phyloP scores from a whole-genome alignment of 768 basidiomycete genomes.

The Mrakia frigida region DNA sequence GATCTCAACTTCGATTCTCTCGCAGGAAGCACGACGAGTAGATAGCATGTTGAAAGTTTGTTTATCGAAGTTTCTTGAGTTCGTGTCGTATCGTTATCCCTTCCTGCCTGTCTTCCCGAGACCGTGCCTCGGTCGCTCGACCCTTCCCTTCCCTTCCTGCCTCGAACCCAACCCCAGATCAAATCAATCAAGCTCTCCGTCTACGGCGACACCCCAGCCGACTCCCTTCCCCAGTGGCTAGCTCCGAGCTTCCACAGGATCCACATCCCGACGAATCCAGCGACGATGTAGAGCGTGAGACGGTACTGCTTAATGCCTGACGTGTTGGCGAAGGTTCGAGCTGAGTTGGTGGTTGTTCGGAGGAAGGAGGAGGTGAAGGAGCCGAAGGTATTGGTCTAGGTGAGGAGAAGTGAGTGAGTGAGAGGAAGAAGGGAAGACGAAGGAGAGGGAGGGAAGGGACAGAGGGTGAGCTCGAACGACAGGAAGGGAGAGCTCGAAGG shows the following conservation, averaged over 20 bases:
- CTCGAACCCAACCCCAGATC: too few species aligned
- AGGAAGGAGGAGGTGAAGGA: constrained; percentile 60
- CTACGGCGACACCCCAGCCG: too few species aligned
- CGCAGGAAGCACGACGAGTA: too few species aligned
- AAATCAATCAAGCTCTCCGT: too few species aligned
- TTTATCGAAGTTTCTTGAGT: too few species aligned
- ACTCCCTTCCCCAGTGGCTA: constrained; percentile 19
- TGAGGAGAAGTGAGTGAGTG: neutral
- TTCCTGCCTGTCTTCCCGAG: too few species aligned
- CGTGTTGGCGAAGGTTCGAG: constrained; percentile 65
- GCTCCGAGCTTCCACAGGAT: constrained; percentile 50
- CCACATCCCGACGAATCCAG: constrained; percentile 56
- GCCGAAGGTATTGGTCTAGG: constrained; percentile 61
- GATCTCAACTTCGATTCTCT: too few species aligned
- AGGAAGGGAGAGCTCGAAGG: neutral
- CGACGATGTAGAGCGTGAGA: constrained; percentile 59
- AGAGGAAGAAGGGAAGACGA: neutral
- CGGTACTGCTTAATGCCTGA: constrained; percentile 63
- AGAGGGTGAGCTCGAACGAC: neutral
- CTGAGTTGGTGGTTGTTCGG: constrained; percentile 64
- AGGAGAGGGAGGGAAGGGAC: neutral
- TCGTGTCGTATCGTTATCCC: too few species aligned
- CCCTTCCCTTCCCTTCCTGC: too few species aligned
- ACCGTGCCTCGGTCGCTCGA: too few species aligned
- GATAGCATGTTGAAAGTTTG: too few species aligned